These are phyloP conservation scores for Globisporangium sylvaticum DNA, from an alignment of 352 stramenopile species.

Conservation along the genomic window DNA sequence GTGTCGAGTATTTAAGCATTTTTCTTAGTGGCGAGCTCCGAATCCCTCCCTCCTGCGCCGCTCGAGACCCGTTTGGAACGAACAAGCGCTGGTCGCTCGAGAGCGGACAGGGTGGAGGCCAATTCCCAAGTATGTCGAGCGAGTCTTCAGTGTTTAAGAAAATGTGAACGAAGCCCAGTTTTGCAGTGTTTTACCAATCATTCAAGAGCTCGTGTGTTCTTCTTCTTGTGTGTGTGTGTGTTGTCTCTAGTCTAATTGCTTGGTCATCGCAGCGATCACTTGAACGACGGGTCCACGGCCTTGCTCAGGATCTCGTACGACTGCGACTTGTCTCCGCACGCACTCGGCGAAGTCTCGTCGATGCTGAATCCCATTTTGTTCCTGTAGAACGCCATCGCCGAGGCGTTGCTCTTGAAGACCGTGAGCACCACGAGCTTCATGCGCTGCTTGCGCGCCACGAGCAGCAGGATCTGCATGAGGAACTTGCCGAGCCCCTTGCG, in stretches of 20 bases:
- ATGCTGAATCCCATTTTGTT: slow-evolving; percentile 83
- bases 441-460: slow-evolving; percentile 64
- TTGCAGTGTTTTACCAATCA: slow-evolving; percentile 4
- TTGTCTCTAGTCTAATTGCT: background rate
- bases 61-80: slow-evolving; percentile 12
- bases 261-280: background rate
- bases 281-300: slow-evolving; percentile 23
- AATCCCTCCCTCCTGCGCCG: background rate
- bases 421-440: slow-evolving; percentile 93
- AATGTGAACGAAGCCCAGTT: slow-evolving; percentile 15
- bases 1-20: slow-evolving; percentile 21
- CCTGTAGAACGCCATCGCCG: slow-evolving; percentile 89
- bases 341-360: slow-evolving; percentile 89
- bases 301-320: slow-evolving; percentile 88
- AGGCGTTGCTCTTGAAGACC: slow-evolving; percentile 89
- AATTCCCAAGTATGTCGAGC: background rate
- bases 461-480: slow-evolving; percentile 89
- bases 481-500: slow-evolving; percentile 84
- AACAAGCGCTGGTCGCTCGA: slow-evolving; percentile 7
- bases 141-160: slow-evolving; percentile 7
- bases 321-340: slow-evolving; percentile 58
- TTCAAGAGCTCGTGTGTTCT: background rate
- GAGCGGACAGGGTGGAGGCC: background rate
- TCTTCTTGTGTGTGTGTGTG: background rate
- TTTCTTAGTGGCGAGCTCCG: slow-evolving; percentile 2